phyloP scores from a whole-genome alignment of 441 rosid genomes.

The Melastoma candidum region DNA sequence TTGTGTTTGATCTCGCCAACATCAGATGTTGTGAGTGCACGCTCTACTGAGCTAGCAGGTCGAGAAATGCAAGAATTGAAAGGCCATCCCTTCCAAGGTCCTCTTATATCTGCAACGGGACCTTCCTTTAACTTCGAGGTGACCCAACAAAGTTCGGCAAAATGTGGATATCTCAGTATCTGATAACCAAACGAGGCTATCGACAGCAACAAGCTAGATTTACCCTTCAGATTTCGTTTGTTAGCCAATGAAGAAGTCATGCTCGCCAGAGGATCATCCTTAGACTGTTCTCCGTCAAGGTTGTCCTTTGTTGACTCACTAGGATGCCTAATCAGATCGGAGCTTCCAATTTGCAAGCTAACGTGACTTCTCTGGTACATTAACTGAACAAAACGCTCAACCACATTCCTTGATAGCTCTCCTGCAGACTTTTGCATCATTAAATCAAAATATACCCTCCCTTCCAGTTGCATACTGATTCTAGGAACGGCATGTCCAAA shows the following conservation, averaged over 20 bases:
- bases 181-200: slow-evolving; percentile 80
- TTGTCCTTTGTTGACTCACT: slow-evolving; percentile 15
- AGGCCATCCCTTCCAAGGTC: slow-evolving; percentile 96
- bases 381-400: slow-evolving; percentile 54
- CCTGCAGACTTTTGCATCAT: slow-evolving; percentile 54
- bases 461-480: slow-evolving; percentile 47
- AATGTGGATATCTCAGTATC: slow-evolving; percentile 81
- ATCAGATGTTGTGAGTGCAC: slow-evolving; percentile 27
- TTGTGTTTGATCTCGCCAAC: slow-evolving; percentile 50
- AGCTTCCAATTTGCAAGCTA: slow-evolving; percentile 20
- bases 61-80: slow-evolving; percentile 85
- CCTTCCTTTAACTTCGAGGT: slow-evolving; percentile 93
- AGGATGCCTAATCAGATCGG: slow-evolving; percentile 20
- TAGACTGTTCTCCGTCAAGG: slow-evolving; percentile 22
- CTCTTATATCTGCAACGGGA: slow-evolving; percentile 66
- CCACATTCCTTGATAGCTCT: slow-evolving; percentile 55
- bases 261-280: slow-evolving; percentile 29
- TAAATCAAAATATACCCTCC: slow-evolving; percentile 39
- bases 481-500: slow-evolving; percentile 47
- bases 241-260: slow-evolving; percentile 25
- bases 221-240: slow-evolving; percentile 52
- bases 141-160: slow-evolving; percentile 98
- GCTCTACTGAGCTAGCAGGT: slow-evolving; percentile 43
- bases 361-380: slow-evolving; percentile 53
- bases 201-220: slow-evolving; percentile 64